These are phyloP conservation scores for Annona cherimola DNA, from an alignment of 164 flowering plant species.

Conservation along the genomic window DNA sequence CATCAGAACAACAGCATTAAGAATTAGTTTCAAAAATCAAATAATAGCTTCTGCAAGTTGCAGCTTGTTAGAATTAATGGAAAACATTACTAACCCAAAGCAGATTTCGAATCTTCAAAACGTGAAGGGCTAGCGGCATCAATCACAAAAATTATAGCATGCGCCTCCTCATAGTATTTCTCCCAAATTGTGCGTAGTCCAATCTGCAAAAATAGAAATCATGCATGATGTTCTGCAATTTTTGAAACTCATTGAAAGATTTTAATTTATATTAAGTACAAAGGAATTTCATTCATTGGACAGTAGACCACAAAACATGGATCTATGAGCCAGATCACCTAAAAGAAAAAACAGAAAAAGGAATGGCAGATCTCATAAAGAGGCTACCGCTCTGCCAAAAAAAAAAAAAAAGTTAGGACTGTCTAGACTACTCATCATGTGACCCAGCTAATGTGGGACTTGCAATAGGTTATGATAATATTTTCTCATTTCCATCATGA, in stretches of 20 bases:
- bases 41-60: neutral
- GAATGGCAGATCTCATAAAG: no score
- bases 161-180: conserved; percentile 98
- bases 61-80: neutral
- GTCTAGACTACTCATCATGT: no score
- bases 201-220: conserved; percentile 39
- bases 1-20: conserved; percentile 8
- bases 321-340: no score
- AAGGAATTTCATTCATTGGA: no score
- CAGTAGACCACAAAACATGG: no score
- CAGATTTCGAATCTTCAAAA: conserved; percentile 98
- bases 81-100: conserved; percentile 54
- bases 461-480: no score
- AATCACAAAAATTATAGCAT: conserved; percentile 86
- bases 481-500: no score
- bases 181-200: conserved; percentile 99
- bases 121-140: conserved; percentile 90
- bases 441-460: no score
- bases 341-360: no score
- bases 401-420: no score
- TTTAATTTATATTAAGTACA: no score
- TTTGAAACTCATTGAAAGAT: neutral
- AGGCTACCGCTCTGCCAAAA: no score
- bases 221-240: conserved; percentile 6
- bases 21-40: neutral